Evolutionary conservation across 2,329 filamentous ascomycete genomes (phyloP).

Genomic region (Colletotrichum sublineola): DNA sequence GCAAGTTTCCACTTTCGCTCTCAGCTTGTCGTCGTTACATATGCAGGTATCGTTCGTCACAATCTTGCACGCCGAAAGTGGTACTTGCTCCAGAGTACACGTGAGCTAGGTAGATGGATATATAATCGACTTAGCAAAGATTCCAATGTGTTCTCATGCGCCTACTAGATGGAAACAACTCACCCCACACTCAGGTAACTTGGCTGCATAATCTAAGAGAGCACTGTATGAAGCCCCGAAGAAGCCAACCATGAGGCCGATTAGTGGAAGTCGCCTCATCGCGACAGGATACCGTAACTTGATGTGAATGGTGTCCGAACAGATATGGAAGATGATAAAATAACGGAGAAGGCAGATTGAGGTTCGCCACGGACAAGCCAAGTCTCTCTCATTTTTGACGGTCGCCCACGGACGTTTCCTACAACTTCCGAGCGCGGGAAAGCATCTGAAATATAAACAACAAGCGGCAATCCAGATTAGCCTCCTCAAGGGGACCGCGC

Average conservation of each 20-base stretch:
- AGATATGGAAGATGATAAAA: neutral
- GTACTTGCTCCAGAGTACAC: slow-evolving; percentile 45
- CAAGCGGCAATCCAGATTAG: neutral
- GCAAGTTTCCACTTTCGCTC: slow-evolving; percentile 44
- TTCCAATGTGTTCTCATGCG: neutral
- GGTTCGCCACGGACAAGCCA: neutral
- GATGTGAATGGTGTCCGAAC: neutral
- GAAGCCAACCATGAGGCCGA: slow-evolving; percentile 37
- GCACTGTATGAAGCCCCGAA: slow-evolving; percentile 34
- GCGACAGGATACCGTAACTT: neutral
- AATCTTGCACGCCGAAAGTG: slow-evolving; percentile 45
- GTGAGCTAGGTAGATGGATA: slow-evolving; percentile 37
- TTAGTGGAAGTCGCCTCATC: slow-evolving; percentile 39
- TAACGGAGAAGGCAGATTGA: neutral
- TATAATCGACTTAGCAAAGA: slow-evolving; percentile 3
- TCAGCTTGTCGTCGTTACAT: slow-evolving; percentile 46
- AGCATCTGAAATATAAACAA: slow-evolving; percentile 25
- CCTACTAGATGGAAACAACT: neutral
- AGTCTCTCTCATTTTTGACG: slow-evolving; percentile 1
- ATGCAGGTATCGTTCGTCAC: slow-evolving; percentile 48
- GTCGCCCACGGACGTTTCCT: slow-evolving; percentile 20
- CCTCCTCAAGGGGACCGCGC: slow-evolving; percentile 1
- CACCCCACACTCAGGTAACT: slow-evolving; percentile 45
- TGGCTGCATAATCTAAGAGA: slow-evolving; percentile 39
- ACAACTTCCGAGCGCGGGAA: slow-evolving; percentile 9